phyloP scores from a whole-genome alignment of 805 yeast species.

The Candida broadrunensis region DNA sequence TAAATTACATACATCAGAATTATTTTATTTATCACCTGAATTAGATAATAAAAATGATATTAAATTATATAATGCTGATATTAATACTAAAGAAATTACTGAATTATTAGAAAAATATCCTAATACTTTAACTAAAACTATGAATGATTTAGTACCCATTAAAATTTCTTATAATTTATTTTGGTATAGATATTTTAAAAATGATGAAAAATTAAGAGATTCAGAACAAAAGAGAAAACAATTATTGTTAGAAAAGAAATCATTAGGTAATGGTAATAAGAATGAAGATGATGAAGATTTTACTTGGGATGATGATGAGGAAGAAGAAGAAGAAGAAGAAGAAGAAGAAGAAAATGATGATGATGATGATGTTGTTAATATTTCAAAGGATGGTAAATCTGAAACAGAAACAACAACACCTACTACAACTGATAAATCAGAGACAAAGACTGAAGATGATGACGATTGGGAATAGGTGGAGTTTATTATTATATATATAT shows the following conservation, averaged over 20 bases:
- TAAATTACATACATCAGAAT: slow-evolving; percentile 35
- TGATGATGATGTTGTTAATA: slow-evolving; percentile 42
- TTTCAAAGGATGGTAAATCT: neutral
- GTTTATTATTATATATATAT: no score
- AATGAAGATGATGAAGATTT: slow-evolving; percentile 47
- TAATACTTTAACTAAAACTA: slow-evolving; percentile 47
- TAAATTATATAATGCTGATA: slow-evolving; percentile 40
- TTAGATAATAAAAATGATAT: slow-evolving; percentile 13
- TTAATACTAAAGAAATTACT: slow-evolving; percentile 50
- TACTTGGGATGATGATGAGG: slow-evolving; percentile 52
- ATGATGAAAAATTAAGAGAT: slow-evolving; percentile 49
- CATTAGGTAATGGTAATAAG: slow-evolving; percentile 9
- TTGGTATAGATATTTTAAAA: slow-evolving; percentile 71
- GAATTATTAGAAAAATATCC: slow-evolving; percentile 46
- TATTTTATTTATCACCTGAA: slow-evolving; percentile 13
- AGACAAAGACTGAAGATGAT: no score
- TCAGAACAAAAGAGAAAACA: slow-evolving; percentile 67
- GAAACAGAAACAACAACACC: neutral
- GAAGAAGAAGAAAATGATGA: slow-evolving; percentile 3
- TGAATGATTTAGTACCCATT: slow-evolving; percentile 67
- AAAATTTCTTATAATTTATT: slow-evolving; percentile 56
- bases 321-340: slow-evolving; percentile 26
- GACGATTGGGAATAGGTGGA: slow-evolving; percentile 62
- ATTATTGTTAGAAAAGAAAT: slow-evolving; percentile 40
- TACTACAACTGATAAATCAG: neutral